phyloP scores from a whole-genome alignment of 2,329 filamentous ascomycete species.

The Pseudocercospora fuligena region DNA sequence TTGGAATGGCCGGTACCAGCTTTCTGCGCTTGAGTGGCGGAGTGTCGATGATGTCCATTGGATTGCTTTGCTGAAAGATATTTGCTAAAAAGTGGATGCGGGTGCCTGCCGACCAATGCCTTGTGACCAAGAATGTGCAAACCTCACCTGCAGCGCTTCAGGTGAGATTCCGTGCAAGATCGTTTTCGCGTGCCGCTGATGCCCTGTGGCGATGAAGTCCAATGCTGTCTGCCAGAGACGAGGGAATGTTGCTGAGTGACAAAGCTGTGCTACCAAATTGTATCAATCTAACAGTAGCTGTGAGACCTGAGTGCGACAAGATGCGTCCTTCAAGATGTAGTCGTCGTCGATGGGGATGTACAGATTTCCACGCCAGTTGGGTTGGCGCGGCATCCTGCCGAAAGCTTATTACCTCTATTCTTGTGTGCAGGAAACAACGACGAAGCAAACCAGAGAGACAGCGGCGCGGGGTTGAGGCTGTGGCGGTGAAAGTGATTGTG shows the following conservation, averaged over 20 bases:
- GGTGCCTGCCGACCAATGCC: background rate
- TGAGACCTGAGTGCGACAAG: background rate
- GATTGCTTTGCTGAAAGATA: background rate
- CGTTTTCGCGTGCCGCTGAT: background rate
- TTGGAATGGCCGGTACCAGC: conserved; percentile 22
- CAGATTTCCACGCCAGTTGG: background rate
- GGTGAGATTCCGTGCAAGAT: background rate
- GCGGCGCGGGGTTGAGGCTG: background rate
- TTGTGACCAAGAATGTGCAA: background rate
- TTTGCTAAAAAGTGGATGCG: background rate
- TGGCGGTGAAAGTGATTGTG: background rate
- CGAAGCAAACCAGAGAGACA: background rate
- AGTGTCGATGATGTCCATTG: conserved; percentile 6
- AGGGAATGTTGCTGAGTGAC: background rate
- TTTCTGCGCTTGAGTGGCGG: conserved; percentile 32
- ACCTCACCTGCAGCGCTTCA: conserved; percentile 5
- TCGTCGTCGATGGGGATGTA: background rate
- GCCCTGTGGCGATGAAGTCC: background rate
- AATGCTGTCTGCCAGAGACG: background rate
- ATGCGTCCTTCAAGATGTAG: background rate
- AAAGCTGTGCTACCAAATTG: background rate
- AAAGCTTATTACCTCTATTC: background rate
- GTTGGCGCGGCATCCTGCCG: conserved; percentile 2
- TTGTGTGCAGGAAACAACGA: background rate
- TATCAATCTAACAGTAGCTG: background rate